Evolutionary conservation across 2,329 filamentous ascomycete species (phyloP).

Genomic region (Cryphonectria parasitica): DNA sequence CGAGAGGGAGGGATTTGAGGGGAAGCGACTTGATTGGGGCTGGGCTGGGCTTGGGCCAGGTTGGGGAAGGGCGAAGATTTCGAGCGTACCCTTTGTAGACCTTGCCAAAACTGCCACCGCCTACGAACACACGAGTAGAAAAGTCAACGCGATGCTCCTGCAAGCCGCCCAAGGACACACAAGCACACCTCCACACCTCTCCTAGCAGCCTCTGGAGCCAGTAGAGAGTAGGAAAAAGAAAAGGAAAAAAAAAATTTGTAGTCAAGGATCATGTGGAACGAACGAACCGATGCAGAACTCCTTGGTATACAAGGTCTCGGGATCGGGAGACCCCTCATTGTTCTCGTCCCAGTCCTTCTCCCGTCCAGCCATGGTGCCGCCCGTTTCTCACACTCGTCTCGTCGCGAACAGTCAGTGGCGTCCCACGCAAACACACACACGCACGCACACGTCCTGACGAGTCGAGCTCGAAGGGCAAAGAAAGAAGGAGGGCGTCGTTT

Average conservation of each 20-base stretch:
- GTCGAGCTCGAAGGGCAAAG: not conserved
- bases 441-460: not conserved
- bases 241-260: too few relatives aligned
- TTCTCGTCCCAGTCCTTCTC: conserved; percentile 48
- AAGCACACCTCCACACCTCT: too few relatives aligned
- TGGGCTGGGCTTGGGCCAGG: not conserved
- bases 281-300: conserved; percentile 76
- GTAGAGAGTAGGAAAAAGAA: not conserved
- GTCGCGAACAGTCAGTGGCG: conserved; percentile 3
- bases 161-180: not conserved
- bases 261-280: conserved; percentile 24
- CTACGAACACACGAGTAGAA: conserved; percentile 51
- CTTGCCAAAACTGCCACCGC: conserved; percentile 96
- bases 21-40: not conserved
- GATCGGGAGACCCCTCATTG: conserved; percentile 68
- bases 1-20: conserved; percentile 8
- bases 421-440: not conserved
- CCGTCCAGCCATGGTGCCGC: conserved; percentile 50
- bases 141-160: conserved; percentile 30
- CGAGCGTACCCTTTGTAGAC: conserved; percentile 88
- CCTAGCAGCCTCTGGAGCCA: not conserved
- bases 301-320: conserved; percentile 90
- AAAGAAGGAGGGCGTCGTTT: not conserved
- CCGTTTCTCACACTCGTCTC: not conserved
- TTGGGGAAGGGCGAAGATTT: not conserved